Evolutionary conservation across 2,329 filamentous ascomycete genomes (phyloP).

Genomic region (Fusarium nygamai): DNA sequence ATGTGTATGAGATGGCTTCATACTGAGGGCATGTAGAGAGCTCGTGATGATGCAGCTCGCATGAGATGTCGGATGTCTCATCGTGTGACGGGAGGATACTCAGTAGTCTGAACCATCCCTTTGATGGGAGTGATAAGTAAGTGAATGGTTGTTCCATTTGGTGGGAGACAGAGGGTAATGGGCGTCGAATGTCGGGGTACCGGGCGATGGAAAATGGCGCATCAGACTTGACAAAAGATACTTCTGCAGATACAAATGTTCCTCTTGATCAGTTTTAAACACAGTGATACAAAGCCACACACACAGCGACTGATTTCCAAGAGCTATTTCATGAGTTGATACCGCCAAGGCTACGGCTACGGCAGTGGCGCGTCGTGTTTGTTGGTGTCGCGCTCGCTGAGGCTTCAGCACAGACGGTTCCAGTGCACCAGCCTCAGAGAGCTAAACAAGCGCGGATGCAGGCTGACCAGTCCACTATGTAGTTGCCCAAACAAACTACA

Average conservation of each 20-base stretch:
- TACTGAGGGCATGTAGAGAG: neutral
- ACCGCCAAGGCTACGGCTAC: neutral
- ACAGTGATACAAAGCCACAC: fast-evolving
- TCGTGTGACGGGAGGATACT: neutral
- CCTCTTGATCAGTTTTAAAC: too few species aligned
- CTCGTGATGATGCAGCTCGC: neutral
- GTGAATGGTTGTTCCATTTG: neutral
- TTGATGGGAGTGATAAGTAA: neutral
- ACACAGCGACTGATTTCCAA: fast-evolving
- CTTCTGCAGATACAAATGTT: too few species aligned
- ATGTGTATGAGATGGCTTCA: constrained; percentile 15
- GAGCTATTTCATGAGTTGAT: neutral
- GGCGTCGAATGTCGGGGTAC: neutral
- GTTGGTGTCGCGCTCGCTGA: neutral
- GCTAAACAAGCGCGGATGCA: neutral
- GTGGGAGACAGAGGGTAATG: fast-evolving
- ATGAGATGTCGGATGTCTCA: neutral
- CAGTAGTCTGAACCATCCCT: constrained; percentile 1
- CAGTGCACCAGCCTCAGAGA: neutral
- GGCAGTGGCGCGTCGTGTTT: neutral
- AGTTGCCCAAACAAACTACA: neutral
- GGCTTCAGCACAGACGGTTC: neutral
- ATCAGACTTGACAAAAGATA: neutral
- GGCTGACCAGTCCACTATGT: neutral
- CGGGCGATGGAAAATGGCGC: neutral